Percentiles rank a stretch among this genome's conserved stretches.
These are phyloP conservation scores for Candida xyloterini DNA, from an alignment of 805 yeast genomes.

Conservation along the genomic window DNA sequence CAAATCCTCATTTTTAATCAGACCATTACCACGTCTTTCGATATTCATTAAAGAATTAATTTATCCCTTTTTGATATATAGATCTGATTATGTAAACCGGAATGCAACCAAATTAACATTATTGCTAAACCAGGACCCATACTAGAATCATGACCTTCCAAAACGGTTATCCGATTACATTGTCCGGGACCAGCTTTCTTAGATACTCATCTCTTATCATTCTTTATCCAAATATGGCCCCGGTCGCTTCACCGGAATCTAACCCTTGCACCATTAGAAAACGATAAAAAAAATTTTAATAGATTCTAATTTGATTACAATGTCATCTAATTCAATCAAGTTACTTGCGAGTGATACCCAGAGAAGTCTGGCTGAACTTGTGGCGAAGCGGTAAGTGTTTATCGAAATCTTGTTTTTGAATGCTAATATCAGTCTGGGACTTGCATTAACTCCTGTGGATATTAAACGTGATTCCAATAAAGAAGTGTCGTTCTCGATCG, in stretches of 20 bases:
- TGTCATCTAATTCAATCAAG: constrained; percentile 74
- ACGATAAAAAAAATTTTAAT: constrained; percentile 7
- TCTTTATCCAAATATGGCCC: not conserved
- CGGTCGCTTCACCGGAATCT: constrained; percentile 6
- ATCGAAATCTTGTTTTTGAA: not conserved
- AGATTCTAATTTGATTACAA: constrained; percentile 22
- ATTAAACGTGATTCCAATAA: constrained; percentile 66
- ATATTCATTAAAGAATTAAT: constrained; percentile 2
- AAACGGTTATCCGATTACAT: no score
- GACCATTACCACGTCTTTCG: not conserved
- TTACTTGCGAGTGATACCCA: constrained; percentile 67
- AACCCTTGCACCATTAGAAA: constrained; percentile 8
- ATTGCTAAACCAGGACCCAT: not conserved
- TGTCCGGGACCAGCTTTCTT: no score
- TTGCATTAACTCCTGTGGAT: constrained; percentile 58
- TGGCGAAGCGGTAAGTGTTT: constrained; percentile 38
- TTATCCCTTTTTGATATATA: constrained; percentile 3
- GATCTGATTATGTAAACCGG: constrained; percentile 6
- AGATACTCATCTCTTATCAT: not conserved
- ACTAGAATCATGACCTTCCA: not conserved
- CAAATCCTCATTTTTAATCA: not conserved
- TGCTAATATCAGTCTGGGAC: constrained; percentile 39
- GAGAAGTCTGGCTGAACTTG: constrained; percentile 66
- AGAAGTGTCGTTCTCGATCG: constrained; percentile 73
- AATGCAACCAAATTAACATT: not conserved